phyloP scores from a whole-genome alignment of 2,329 filamentous ascomycete species.

The Aspergillus fijiensis region DNA sequence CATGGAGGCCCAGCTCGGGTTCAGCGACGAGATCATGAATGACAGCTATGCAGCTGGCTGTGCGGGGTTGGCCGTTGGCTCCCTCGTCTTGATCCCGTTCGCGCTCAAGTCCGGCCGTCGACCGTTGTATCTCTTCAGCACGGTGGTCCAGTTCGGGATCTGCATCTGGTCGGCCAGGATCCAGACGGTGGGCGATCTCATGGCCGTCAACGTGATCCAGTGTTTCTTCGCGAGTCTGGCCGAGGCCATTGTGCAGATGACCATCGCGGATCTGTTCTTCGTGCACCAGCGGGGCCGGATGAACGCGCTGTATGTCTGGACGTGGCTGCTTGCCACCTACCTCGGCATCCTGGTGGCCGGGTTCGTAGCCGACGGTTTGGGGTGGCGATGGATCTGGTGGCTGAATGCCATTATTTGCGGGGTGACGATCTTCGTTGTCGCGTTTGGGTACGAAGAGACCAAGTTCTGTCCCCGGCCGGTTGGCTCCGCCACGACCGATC shows the following conservation, averaged over 20 bases:
- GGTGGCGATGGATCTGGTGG: constrained; percentile 55
- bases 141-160: constrained; percentile 36
- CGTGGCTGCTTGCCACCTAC: constrained; percentile 30
- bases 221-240: constrained; percentile 47
- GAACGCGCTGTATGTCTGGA: constrained; percentile 50
- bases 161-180: constrained; percentile 48
- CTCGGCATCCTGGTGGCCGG: constrained; percentile 39
- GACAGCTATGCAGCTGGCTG: constrained; percentile 48
- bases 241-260: constrained; percentile 50
- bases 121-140: constrained; percentile 48
- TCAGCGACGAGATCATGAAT: constrained; percentile 45
- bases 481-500: background rate
- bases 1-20: constrained; percentile 45
- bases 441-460: constrained; percentile 49
- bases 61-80: constrained; percentile 44
- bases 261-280: constrained; percentile 51
- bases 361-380: constrained; percentile 40
- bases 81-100: constrained; percentile 47
- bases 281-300: constrained; percentile 49
- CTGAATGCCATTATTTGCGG: constrained; percentile 46
- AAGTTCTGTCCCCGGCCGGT: constrained; percentile 16
- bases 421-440: constrained; percentile 38
- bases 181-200: constrained; percentile 44
- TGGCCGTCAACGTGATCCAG: constrained; percentile 45
- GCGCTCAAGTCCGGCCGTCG: constrained; percentile 49